Base-by-base conservation (phyloP, 139 green algal genomes). In the Chlamydomonas eustigma region DNA sequence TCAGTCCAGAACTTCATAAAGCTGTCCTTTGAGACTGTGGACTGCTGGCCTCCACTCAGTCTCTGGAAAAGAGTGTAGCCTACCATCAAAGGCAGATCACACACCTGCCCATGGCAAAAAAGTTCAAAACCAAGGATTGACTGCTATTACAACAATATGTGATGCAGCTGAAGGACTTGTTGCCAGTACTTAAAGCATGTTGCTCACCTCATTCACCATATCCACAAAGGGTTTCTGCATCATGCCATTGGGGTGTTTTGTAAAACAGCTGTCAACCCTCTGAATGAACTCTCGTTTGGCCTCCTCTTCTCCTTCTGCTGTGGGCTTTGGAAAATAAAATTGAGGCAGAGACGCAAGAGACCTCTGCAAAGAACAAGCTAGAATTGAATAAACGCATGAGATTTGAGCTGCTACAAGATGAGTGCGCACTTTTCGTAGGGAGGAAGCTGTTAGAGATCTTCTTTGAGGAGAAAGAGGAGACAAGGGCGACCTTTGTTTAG, bases 21-120 rank as follows among this genome's bases (percentile, higher is more conserved):
- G 36, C 39, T 52, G 0, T 79, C 81, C 67, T 83, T 76, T 2
- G 34, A 35, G 44, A 91, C 76, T n/a, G 77, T 12, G 12, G 67
- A 68, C 5, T 3, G 50, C 0, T 64, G 64, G 22, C 74, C 64
- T 4, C 33, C 80, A 2, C n/a, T 75, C 5, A 96, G 83, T 76
- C 90, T 88, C 69, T 83, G 76, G 76, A 95, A 95, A 25, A 97
- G 82, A 0, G 89, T 76, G 74, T 93, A 89, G n/a, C 84, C 91
- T 36, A 98, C 80, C 71, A 89, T 92, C 25, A 76, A 80, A 1
- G 94, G 94, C 63, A 98, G 81, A 75, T 93, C 83, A 66, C 92
- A 92, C n/a, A 96, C 87, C 86, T 97, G 88, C 66, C 44, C n/a
- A n/a, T n/a, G n/a, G n/a, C n/a, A n/a, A n/a, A n/a, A n/a, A n/a